phyloP scores from a whole-genome alignment of 2,329 filamentous ascomycete genomes.

The Phialophora macrospora region DNA sequence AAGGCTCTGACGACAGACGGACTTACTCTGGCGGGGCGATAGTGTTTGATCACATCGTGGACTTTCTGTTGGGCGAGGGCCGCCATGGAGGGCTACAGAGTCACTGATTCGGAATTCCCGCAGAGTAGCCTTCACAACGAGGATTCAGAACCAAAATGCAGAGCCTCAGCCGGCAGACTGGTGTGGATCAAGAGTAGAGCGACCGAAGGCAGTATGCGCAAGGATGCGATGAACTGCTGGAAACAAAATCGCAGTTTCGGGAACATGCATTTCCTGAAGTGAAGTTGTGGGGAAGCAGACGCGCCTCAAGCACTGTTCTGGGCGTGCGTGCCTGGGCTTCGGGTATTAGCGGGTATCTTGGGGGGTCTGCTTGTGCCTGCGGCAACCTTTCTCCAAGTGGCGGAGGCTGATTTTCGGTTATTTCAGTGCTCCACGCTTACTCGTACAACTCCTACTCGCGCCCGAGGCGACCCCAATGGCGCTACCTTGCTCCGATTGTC shows the following conservation, averaged over 20 bases:
- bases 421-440: not conserved
- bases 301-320: not conserved
- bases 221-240: not conserved
- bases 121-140: not conserved
- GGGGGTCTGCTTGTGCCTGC: not conserved
- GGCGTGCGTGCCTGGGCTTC: not conserved
- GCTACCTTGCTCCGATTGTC: conserved; percentile 14
- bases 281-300: conserved; percentile 3
- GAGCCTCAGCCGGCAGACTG: not conserved
- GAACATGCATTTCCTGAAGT: not conserved
- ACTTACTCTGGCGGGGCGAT: conserved; percentile 76
- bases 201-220: not conserved
- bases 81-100: conserved; percentile 24
- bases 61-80: conserved; percentile 61
- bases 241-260: conserved; percentile 7
- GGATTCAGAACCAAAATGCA: not conserved
- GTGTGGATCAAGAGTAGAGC: not conserved
- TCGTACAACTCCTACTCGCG: not conserved
- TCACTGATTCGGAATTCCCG: not conserved
- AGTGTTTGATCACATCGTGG: conserved; percentile 75
- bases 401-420: not conserved
- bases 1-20: not conserved
- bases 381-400: not conserved
- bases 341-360: not conserved
- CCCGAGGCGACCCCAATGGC: not conserved